A percentile compares a stretch with the other conserved stretches of the same genome.
Evolutionary conservation across 441 rosid genomes (phyloP).

Genomic region (Kokia cookei): DNA sequence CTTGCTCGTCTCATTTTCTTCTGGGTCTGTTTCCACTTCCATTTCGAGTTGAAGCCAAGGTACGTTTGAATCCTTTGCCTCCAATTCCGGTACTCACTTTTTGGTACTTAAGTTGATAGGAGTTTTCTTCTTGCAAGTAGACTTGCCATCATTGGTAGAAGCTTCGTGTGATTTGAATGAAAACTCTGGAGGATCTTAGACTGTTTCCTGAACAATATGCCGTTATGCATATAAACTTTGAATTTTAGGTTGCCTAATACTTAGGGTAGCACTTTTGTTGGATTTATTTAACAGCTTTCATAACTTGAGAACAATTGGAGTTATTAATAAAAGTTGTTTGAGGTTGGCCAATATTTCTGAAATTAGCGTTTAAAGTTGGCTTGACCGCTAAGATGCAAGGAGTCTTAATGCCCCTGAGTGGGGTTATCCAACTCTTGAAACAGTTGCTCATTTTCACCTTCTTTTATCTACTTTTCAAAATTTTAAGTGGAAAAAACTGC

Average conservation of each 20-base stretch:
- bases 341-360: background rate
- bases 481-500: background rate
- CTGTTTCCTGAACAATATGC: background rate
- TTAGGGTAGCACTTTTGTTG: background rate
- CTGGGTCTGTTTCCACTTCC: conserved; percentile 39
- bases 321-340: background rate
- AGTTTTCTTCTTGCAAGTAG: background rate
- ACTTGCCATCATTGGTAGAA: background rate
- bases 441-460: background rate
- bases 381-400: background rate
- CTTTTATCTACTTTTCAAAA: background rate
- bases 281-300: background rate
- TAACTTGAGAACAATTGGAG: background rate
- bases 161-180: background rate
- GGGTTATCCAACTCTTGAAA: background rate
- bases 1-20: background rate
- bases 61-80: background rate
- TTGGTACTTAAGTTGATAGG: background rate
- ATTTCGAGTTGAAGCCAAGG: background rate
- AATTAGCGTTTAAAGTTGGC: background rate
- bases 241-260: background rate
- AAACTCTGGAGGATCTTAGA: background rate
- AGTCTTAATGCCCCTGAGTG: background rate
- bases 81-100: background rate
- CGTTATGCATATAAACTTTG: background rate